phyloP scores from a whole-genome alignment of 257 asterid species.

The Solanum boliviense region DNA sequence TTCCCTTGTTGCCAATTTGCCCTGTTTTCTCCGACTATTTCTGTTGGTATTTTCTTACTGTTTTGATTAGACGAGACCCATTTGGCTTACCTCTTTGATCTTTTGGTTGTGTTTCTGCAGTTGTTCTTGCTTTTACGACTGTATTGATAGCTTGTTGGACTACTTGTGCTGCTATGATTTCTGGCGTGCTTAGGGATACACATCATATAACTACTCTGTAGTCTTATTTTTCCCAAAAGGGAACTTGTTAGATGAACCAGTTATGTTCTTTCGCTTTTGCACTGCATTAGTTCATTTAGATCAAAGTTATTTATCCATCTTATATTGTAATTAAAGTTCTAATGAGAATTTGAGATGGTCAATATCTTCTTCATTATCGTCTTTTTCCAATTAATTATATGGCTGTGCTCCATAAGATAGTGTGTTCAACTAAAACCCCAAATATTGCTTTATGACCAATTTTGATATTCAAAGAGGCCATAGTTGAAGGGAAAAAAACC shows the following conservation, averaged over 20 bases:
- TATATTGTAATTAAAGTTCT: not conserved
- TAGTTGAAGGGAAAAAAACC: not conserved
- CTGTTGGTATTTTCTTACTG: not conserved
- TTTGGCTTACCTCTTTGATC: not conserved
- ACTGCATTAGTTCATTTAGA: not conserved
- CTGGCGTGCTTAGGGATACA: conserved; percentile 10
- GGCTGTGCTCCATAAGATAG: not conserved
- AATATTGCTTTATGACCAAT: not conserved
- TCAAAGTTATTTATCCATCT: not conserved
- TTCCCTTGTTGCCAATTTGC: not conserved
- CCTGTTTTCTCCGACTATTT: not conserved
- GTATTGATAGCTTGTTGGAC: conserved; percentile 33
- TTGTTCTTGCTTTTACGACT: conserved; percentile 58
- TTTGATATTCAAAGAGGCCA: not conserved
- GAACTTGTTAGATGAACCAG: not conserved
- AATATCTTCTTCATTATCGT: not conserved
- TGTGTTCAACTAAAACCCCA: not conserved
- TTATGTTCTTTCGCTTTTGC: not conserved
- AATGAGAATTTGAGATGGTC: not conserved
- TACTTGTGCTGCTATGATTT: conserved; percentile 39
- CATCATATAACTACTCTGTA: not conserved
- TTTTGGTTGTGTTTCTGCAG: conserved; percentile 26
- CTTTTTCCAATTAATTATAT: not conserved
- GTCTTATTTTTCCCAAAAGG: not conserved
- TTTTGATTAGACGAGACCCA: not conserved